Conservation (phyloP, 768 basidiomycete species). For the Phylloporus arenicola region DNA sequence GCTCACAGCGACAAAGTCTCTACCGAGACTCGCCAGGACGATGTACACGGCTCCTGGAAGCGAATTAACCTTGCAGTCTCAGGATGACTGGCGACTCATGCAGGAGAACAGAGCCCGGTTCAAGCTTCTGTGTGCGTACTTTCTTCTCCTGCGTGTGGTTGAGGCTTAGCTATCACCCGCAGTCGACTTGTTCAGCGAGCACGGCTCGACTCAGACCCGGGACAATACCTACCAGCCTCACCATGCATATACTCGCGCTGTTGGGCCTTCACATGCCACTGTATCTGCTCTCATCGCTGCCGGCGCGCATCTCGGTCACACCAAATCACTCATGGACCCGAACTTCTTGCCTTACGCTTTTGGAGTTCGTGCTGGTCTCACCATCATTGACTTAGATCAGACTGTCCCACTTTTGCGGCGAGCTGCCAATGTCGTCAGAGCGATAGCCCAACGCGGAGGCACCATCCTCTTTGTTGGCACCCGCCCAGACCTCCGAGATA, state of each 20-base stretch:
- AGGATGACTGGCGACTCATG: conserved; percentile 61
- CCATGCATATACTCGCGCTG: conserved; percentile 60
- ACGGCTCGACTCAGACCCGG: conserved; percentile 74
- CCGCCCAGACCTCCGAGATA: conserved; percentile 66
- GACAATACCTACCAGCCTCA: conserved; percentile 70
- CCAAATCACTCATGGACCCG: conserved; percentile 76
- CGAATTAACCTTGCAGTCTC: conserved; percentile 37
- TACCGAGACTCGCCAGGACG: conserved; percentile 19
- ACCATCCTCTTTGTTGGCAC: conserved; percentile 89
- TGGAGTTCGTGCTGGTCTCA: conserved; percentile 83
- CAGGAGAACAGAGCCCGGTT: conserved; percentile 54
- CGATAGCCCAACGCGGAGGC: conserved; percentile 75
- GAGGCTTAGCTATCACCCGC: conserved; percentile 10
- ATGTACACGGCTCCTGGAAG: conserved; percentile 29
- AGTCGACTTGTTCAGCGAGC: conserved; percentile 60
- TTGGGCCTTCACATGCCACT: conserved; percentile 57
- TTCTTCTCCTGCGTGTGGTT: conserved; percentile 4
- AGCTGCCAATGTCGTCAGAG: conserved; percentile 82
- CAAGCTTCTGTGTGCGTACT: conserved; percentile 47
- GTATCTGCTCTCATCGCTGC: conserved; percentile 87
- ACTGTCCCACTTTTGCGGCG: conserved; percentile 89
- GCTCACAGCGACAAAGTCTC: conserved; percentile 20
- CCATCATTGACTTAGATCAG: conserved; percentile 91
- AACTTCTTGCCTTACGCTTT: conserved; percentile 91
- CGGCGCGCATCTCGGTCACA: conserved; percentile 92